Evolutionary conservation across 2,329 filamentous ascomycete genomes (phyloP), one percentile per base, ranked within the genome.

Genomic region (Lachnellula arida): DNA sequence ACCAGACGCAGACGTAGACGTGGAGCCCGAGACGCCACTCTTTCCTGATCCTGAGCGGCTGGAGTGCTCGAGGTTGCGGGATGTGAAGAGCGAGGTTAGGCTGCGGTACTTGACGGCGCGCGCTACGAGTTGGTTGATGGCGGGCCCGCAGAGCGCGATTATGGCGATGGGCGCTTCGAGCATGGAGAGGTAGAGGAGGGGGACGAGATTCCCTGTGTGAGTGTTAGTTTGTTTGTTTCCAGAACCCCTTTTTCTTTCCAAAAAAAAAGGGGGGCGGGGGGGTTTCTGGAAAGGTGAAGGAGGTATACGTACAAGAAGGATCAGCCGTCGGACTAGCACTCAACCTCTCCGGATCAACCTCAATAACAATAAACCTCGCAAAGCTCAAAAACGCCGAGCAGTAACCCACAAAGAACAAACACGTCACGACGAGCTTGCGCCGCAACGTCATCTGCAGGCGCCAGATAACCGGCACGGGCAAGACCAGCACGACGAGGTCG

Each of bases 401-500:
- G 25, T 47, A 47, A 23, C 44, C 44, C 23, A 47, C 23, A 25
- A 47, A 47, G 15, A 47, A 17, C 15, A 47, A 25, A 23, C 17
- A 22, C 5, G 25, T 25, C 7, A 47, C 6, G 15, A 28, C 9
- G 17, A 47, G 17, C 44, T 47, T 47, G 17, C 25, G 22, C 7
- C 25, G 7, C 6, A 47, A 22, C 23, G 9, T 47, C 44, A 47
- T 12, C 25, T 47, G 44, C 25, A 47, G 69, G 39, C 65, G 75
- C 2, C 72, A 76, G 54, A 73, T 66, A 2, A 76, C 74, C 9
- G 76, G 78, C 60, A 65, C 44, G 2, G 68, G 69, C 1, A 67
- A 58, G 9, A 69, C 40, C 7, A 69, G 50, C 8, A 70, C 61
- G 6, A 65, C 35, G 2, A 61, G 49, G 35, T 62, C 66, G 23